Base-by-base conservation (phyloP, 2,329 filamentous ascomycete species). In the Penicillium oxalicum region DNA sequence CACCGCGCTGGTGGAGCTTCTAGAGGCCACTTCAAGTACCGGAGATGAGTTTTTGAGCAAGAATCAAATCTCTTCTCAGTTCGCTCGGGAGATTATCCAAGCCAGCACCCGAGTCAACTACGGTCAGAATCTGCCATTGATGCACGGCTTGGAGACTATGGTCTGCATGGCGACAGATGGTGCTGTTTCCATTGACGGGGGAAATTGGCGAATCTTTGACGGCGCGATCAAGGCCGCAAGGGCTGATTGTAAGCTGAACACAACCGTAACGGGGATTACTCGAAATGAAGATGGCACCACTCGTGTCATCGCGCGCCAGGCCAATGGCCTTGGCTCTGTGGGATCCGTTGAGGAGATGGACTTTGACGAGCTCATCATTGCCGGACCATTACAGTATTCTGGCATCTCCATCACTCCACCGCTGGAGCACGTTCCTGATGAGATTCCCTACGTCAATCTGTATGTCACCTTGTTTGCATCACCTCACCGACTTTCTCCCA, bases 141-240 rank as follows among this genome's bases (percentile, higher is more conserved):
- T 97, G 41, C 91, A 97, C 61, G 93, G 89, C 0, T 71, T 98
- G 1, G 89, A 94, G 61, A 83, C 91, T 1, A 89, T 96, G 86
- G 86, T 94, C 2, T 91, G 90, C 38, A 88, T 97, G 82, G 87
- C 91, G 2, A 87, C 90, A 0, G 85, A 91, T 45, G 90, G 89
- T 5, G 88, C 91, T 0, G 81, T 90, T 65, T 76, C 86, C 13
- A 79, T 97, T 1, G 70, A 80, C 11, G 90, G 90, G 5, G 93
- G 93, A 1, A 98, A 97, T 67, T 97, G 91, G 90, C 83, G 82
- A 60, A 95, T 98, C 47, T 98, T 98, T 63, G 78, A 84, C n/a
- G 73, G 77, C 39, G 94, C 96, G 86, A 73, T 91, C 1, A 75
- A 79, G 34, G 71, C 74, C 0, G 85, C 88, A 1, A 71, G 77